These are phyloP conservation scores for Backusella liffmaniae DNA, from an alignment of 192 early-diverging fungal species.

Conservation along the genomic window DNA sequence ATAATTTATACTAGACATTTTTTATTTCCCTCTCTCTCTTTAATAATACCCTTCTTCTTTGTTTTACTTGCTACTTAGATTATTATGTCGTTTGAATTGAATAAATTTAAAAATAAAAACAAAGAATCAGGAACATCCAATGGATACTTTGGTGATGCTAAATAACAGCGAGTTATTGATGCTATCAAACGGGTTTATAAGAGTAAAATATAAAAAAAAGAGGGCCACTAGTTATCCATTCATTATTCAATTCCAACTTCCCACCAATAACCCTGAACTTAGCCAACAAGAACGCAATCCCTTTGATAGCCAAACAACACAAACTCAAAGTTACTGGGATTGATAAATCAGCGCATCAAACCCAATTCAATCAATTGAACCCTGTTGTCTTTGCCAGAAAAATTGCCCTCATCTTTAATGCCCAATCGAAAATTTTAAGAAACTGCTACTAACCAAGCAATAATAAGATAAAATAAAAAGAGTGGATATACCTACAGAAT, in stretches of 20 bases:
- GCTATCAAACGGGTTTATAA: slow-evolving; percentile 64
- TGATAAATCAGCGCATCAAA: slow-evolving; percentile 35
- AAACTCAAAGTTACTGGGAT: slow-evolving; percentile 32
- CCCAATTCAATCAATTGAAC: slow-evolving; percentile 34
- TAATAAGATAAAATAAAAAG: slow-evolving; percentile 92
- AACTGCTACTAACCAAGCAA: slow-evolving; percentile 91
- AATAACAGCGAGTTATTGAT: slow-evolving; percentile 15
- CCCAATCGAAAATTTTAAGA: slow-evolving; percentile 46
- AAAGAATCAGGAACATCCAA: neutral
- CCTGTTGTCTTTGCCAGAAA: slow-evolving; percentile 36
- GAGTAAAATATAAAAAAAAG: slow-evolving; percentile 27
- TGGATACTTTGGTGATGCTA: neutral
- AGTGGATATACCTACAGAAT: slow-evolving; percentile 71
- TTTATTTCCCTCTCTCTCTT: neutral
- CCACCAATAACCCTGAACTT: slow-evolving; percentile 38
- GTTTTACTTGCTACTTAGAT: neutral
- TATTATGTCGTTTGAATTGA: neutral
- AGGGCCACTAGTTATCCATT: no score
- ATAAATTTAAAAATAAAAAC: neutral
- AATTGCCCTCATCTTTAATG: slow-evolving; percentile 20
- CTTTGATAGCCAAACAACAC: slow-evolving; percentile 11
- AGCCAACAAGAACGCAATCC: slow-evolving; percentile 41
- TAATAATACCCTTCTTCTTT: neutral
- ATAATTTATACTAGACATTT: neutral
- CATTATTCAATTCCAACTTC: slow-evolving; percentile 19